Conservation (phyloP, 768 basidiomycete genomes). For the Epithele typhae region DNA sequence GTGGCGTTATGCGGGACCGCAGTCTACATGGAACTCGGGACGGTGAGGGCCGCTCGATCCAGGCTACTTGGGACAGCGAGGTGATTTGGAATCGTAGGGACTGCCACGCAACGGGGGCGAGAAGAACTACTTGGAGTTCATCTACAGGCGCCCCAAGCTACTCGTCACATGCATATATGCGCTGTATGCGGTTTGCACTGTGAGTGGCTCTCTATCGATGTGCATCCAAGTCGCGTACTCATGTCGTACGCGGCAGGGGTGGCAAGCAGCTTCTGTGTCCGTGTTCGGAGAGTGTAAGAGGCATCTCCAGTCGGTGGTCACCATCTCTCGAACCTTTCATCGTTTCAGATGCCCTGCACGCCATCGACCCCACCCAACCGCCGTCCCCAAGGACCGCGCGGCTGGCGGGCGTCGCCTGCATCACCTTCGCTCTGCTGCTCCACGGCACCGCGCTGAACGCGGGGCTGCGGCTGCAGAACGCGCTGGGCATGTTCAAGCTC, state of each 20-base stretch:
- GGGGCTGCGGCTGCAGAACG: slow-evolving; percentile 62
- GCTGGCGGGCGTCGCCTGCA: slow-evolving; percentile 47
- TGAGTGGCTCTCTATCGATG: slow-evolving; percentile 25
- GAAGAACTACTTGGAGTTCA: slow-evolving; percentile 71
- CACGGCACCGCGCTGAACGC: slow-evolving; percentile 51
- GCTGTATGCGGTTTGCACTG: slow-evolving; percentile 53
- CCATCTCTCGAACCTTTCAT: neutral
- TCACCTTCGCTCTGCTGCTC: slow-evolving; percentile 51
- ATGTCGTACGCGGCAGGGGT: slow-evolving; percentile 37
- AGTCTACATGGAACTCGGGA: slow-evolving; percentile 74
- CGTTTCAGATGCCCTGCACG: slow-evolving; percentile 53
- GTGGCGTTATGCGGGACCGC: slow-evolving; percentile 64
- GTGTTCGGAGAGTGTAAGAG: slow-evolving; percentile 70
- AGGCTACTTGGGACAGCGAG: too few species aligned
- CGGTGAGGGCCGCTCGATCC: too few species aligned
- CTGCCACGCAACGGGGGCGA: slow-evolving; percentile 70
- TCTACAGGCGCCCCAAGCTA: slow-evolving; percentile 60
- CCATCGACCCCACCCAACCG: slow-evolving; percentile 36
- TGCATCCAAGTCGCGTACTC: neutral
- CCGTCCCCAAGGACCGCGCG: slow-evolving; percentile 49
- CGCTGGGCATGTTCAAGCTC: slow-evolving; percentile 60
- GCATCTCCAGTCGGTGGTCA: neutral
- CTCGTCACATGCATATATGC: slow-evolving; percentile 57
- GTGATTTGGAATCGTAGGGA: slow-evolving; percentile 46
- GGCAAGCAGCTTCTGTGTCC: slow-evolving; percentile 52